Percentiles rank a stretch among this genome's conserved stretches.
Evolutionary conservation across 441 rosid species (phyloP).

Genomic region (Jatropha multifida): DNA sequence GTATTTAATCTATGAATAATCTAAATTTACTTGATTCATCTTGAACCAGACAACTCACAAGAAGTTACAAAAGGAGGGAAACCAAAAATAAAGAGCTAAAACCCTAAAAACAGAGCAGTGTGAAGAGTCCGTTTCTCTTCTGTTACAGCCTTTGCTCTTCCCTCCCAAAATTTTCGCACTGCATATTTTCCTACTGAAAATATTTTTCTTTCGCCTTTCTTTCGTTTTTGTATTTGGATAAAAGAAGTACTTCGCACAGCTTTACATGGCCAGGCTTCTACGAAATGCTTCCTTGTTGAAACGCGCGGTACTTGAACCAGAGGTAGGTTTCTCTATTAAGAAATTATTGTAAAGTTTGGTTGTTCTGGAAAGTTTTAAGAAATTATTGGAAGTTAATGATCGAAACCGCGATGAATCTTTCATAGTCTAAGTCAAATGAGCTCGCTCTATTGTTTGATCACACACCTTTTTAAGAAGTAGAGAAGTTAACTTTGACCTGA

Average conservation of each 20-base stretch:
- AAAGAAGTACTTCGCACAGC: not conserved
- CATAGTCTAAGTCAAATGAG: not conserved
- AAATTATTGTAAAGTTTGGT: not conserved
- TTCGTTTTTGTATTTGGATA: not conserved
- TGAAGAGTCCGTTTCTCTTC: not conserved
- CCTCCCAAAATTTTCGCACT: no score
- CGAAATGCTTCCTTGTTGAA: slow-evolving; percentile 49
- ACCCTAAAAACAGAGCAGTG: slow-evolving; percentile 12
- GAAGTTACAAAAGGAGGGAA: slow-evolving; percentile 10
- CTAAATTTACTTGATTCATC: not conserved
- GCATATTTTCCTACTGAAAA: no score
- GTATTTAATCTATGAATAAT: not conserved
- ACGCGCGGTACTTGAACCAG: slow-evolving; percentile 43
- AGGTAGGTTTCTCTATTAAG: slow-evolving; percentile 36
- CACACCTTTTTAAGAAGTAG: not conserved
- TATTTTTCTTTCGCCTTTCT: not conserved
- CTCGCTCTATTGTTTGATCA: not conserved
- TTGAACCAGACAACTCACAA: not conserved
- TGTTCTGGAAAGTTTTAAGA: not conserved
- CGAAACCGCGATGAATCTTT: not conserved
- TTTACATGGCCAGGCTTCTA: slow-evolving; percentile 68
- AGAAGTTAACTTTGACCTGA: not conserved
- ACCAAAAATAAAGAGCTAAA: not conserved
- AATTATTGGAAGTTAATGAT: not conserved
- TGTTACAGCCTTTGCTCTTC: no score